A percentile compares a stretch with the other conserved stretches of the same genome.
These are phyloP conservation scores for Cenococcum geophilum DNA, from an alignment of 495 filamentous ascomycete species.

Conservation along the genomic window DNA sequence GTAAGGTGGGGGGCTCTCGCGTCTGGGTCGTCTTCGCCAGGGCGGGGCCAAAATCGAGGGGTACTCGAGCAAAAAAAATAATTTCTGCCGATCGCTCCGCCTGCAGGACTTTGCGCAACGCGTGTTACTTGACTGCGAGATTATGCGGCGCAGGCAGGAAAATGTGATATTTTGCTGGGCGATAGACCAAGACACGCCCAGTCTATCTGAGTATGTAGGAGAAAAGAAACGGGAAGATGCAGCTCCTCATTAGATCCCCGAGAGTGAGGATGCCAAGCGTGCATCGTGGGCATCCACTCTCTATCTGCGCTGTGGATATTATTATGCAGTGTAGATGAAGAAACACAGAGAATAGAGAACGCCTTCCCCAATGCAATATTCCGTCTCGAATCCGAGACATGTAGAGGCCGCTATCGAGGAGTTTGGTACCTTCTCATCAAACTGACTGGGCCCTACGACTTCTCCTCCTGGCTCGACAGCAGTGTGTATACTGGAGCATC, in stretches of 20 bases:
- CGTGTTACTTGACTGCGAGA: too few relatives aligned
- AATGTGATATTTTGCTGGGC: too few relatives aligned
- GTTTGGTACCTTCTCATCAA: background rate
- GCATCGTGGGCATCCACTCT: background rate
- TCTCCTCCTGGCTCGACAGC: constrained; percentile 54
- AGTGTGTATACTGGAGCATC: constrained; percentile 80
- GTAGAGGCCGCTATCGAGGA: background rate
- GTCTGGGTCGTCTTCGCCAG: too few relatives aligned
- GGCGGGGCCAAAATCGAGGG: too few relatives aligned
- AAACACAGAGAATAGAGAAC: background rate
- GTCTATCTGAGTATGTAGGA: too few relatives aligned
- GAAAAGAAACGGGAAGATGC: background rate
- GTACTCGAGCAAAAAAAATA: too few relatives aligned
- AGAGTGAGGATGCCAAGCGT: background rate
- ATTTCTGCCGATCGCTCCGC: too few relatives aligned
- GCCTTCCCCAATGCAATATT: background rate
- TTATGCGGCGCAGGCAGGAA: too few relatives aligned
- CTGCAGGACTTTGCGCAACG: too few relatives aligned
- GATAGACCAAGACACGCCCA: too few relatives aligned
- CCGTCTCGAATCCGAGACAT: background rate
- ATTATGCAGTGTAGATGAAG: background rate
- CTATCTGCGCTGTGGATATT: background rate
- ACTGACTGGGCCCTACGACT: background rate
- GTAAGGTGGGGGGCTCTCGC: too few relatives aligned
- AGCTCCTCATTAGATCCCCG: background rate